Evolutionary conservation across 83 land plant genomes (phyloP).

Genomic region (Diphasiastrum complanatum): DNA sequence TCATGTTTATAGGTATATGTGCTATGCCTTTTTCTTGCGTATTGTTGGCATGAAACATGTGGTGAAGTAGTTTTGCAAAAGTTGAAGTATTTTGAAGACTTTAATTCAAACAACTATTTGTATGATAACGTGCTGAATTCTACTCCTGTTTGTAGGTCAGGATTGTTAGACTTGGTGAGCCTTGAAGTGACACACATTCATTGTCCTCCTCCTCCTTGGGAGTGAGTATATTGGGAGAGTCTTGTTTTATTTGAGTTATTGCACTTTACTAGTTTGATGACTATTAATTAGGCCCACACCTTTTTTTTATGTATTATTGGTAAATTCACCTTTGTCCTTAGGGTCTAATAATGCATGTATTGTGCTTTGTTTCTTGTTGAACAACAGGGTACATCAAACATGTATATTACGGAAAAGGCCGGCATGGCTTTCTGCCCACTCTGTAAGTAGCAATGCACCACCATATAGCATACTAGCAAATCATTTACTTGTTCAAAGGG

Average conservation of each 20-base stretch:
- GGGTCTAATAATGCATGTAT: neutral
- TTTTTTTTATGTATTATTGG: too few relatives aligned
- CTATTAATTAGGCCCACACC: too few relatives aligned
- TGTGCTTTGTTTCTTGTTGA: slow-evolving; percentile 1
- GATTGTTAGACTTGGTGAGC: slow-evolving; percentile 20
- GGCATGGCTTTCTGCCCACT: slow-evolving; percentile 33
- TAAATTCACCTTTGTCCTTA: neutral
- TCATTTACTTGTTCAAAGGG: too few relatives aligned
- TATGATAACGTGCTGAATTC: too few relatives aligned
- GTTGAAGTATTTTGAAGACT: too few relatives aligned
- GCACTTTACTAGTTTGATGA: neutral
- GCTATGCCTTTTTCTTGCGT: too few relatives aligned
- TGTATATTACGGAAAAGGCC: slow-evolving; percentile 20
- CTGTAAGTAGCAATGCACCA: too few relatives aligned
- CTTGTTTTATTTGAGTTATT: neutral
- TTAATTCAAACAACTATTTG: too few relatives aligned
- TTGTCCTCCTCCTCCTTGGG: slow-evolving; percentile 45
- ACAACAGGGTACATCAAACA: slow-evolving; percentile 4
- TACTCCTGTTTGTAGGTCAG: slow-evolving; percentile 37
- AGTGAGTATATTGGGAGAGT: slow-evolving; percentile 16
- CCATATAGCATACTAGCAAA: too few relatives aligned
- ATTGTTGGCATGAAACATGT: too few relatives aligned
- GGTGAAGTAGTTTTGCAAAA: too few relatives aligned
- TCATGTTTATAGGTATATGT: too few relatives aligned
- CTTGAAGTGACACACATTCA: slow-evolving; percentile 34